phyloP scores from a whole-genome alignment of 257 asterid genomes.

The Thymus quinquecostatus region DNA sequence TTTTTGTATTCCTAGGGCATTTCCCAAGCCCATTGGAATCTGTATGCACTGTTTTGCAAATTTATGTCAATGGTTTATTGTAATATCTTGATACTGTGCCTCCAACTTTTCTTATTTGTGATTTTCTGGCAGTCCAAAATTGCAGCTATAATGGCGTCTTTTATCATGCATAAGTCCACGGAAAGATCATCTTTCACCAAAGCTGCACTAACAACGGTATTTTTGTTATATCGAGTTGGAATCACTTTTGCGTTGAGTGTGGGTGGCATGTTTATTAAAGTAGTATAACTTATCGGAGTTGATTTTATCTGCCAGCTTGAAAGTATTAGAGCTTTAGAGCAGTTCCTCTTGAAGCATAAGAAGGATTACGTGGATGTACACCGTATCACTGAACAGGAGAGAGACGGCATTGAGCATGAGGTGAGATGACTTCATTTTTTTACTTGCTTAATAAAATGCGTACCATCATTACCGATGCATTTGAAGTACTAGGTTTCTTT shows the following conservation, averaged over 20 bases:
- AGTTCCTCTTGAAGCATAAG: constrained; percentile 86
- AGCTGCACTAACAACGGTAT: constrained; percentile 87
- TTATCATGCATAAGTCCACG: constrained; percentile 72
- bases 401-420: constrained; percentile 95
- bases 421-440: constrained; percentile 46
- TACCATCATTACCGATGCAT: neutral
- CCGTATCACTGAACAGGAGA: constrained; percentile 90
- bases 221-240: neutral
- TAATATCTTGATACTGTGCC: no score
- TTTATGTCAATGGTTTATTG: no score
- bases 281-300: neutral
- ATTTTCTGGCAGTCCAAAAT: constrained; percentile 65
- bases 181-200: constrained; percentile 73
- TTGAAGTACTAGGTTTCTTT: neutral
- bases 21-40: no score
- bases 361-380: constrained; percentile 87
- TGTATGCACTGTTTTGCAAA: no score
- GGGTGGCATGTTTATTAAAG: constrained; percentile 3
- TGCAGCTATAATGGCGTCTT: constrained; percentile 80
- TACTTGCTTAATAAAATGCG: constrained; percentile 20
- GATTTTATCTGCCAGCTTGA: constrained; percentile 57
- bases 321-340: constrained; percentile 72
- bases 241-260: neutral
- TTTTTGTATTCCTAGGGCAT: neutral
- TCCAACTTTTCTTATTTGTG: constrained; percentile 24